Evolutionary conservation across 805 yeast genomes (phyloP).

Genomic region (Clavispora fructus): DNA sequence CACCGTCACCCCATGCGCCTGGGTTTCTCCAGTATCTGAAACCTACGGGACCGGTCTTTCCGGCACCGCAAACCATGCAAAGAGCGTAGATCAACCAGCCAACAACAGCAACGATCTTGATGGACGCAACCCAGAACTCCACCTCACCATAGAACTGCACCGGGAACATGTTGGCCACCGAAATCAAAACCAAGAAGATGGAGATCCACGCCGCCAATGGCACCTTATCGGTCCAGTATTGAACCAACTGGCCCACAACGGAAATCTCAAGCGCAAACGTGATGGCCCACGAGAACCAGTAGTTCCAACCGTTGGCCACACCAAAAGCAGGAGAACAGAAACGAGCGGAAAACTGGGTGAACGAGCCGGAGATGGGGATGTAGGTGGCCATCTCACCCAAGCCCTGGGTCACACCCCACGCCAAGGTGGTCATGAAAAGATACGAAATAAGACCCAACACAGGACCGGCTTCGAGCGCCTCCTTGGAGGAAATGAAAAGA

Average conservation of each 20-base stretch:
- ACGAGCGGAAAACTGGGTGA: conserved; percentile 63
- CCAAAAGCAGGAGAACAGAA: conserved; percentile 70
- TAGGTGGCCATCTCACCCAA: conserved; percentile 80
- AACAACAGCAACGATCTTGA: conserved; percentile 62
- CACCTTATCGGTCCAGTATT: conserved; percentile 38
- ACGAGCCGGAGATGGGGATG: conserved; percentile 64
- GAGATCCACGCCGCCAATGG: conserved; percentile 71
- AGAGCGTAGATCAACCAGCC: conserved; percentile 68
- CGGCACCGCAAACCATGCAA: conserved; percentile 74
- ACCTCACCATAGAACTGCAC: conserved; percentile 69
- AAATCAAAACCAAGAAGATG: conserved; percentile 56
- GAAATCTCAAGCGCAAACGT: conserved; percentile 73
- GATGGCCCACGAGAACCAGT: conserved; percentile 75
- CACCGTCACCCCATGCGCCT: conserved; percentile 69
- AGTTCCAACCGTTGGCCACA: conserved; percentile 66
- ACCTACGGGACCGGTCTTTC: conserved; percentile 64
- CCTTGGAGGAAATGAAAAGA: conserved; percentile 59
- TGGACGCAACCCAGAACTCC: conserved; percentile 68
- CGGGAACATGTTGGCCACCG: conserved; percentile 55
- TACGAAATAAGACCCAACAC: conserved; percentile 62
- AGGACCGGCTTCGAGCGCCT: conserved; percentile 63
- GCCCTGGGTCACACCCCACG: conserved; percentile 62
- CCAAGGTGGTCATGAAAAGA: conserved; percentile 60
- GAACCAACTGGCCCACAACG: conserved; percentile 60
- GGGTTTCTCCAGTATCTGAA: conserved; percentile 80